phyloP scores from a whole-genome alignment of 495 filamentous ascomycete genomes.

The Daldinia caldariorum region DNA sequence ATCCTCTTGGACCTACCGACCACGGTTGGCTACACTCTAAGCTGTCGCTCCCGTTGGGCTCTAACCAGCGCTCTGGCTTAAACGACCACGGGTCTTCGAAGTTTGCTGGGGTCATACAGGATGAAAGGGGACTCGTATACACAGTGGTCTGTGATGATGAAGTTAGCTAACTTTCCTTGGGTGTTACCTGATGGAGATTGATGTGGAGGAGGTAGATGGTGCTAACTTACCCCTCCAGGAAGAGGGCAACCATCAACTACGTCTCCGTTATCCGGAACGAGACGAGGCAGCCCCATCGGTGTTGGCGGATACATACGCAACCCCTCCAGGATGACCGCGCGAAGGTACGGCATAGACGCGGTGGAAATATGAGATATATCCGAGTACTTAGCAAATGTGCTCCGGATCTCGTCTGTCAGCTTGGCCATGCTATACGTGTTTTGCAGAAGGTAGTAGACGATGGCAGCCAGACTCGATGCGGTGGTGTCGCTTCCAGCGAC shows the following conservation, averaged over 20 bases:
- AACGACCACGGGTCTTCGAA: slow-evolving; percentile 49
- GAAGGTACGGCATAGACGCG: slow-evolving; percentile 49
- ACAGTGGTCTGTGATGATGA: slow-evolving; percentile 46
- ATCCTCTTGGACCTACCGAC: slow-evolving; percentile 42
- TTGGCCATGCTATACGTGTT: slow-evolving; percentile 45
- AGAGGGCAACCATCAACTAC: slow-evolving; percentile 50
- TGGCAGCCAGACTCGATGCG: slow-evolving; percentile 52
- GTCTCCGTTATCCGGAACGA: slow-evolving; percentile 45
- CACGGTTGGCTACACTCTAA: slow-evolving; percentile 47
- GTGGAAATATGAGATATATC: slow-evolving; percentile 48
- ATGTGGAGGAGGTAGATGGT: not conserved
- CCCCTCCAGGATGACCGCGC: slow-evolving; percentile 57
- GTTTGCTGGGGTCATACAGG: slow-evolving; percentile 44
- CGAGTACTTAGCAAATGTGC: slow-evolving; percentile 45
- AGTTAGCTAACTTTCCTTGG: not conserved
- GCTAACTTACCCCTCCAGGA: slow-evolving; percentile 51
- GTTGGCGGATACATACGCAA: slow-evolving; percentile 50
- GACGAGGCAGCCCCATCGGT: slow-evolving; percentile 40
- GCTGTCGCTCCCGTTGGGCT: slow-evolving; percentile 38
- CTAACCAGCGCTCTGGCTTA: slow-evolving; percentile 52
- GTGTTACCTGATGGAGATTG: not conserved
- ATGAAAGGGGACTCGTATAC: slow-evolving; percentile 48
- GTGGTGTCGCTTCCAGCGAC: slow-evolving; percentile 62
- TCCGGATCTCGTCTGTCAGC: slow-evolving; percentile 55
- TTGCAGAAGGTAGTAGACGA: slow-evolving; percentile 51